These are phyloP conservation scores for Halophytophthora polymorphica DNA, from an alignment of 352 stramenopile species.

Conservation along the genomic window DNA sequence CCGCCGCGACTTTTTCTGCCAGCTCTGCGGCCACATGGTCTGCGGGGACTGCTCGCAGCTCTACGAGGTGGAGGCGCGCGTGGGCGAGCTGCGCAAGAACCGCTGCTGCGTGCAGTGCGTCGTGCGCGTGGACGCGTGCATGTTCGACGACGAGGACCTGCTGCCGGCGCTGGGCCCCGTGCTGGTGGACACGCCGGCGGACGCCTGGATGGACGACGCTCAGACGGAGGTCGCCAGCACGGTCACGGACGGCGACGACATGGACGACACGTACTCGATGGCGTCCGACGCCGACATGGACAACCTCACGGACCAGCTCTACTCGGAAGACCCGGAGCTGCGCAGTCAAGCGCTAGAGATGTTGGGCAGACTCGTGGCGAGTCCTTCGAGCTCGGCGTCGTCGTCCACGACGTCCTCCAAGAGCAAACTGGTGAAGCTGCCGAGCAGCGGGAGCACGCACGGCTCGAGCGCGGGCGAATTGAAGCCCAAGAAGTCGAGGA, in stretches of 20 bases:
- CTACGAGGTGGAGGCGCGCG: conserved; percentile 38
- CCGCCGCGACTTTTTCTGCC: conserved; percentile 47
- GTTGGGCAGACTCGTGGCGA: conserved; percentile 37
- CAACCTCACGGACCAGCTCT: conserved; percentile 32
- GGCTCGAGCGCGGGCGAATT: not conserved
- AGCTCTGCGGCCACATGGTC: conserved; percentile 46
- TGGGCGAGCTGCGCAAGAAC: conserved; percentile 38
- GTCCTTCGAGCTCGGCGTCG: conserved; percentile 13
- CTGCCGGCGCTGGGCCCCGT: conserved; percentile 31
- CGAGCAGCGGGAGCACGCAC: conserved; percentile 6
- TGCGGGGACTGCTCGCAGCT: conserved; percentile 42
- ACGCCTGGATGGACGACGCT: conserved; percentile 31
- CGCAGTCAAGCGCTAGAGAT: conserved; percentile 42
- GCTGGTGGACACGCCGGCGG: conserved; percentile 33
- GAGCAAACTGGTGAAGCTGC: conserved; percentile 16
- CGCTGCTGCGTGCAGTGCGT: conserved; percentile 43
- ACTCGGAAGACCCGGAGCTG: conserved; percentile 34
- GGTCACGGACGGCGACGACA: conserved; percentile 13
- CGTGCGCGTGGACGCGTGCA: conserved; percentile 39
- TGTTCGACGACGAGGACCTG: conserved; percentile 48
- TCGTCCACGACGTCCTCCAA: conserved; percentile 15
- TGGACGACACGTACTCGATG: conserved; percentile 18
- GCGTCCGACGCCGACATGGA: conserved; percentile 22
- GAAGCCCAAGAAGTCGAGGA: conserved; percentile 13
- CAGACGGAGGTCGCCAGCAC: conserved; percentile 5